Base-by-base conservation (phyloP, 768 basidiomycete genomes). In the Brasilioporus rufonigricans region DNA sequence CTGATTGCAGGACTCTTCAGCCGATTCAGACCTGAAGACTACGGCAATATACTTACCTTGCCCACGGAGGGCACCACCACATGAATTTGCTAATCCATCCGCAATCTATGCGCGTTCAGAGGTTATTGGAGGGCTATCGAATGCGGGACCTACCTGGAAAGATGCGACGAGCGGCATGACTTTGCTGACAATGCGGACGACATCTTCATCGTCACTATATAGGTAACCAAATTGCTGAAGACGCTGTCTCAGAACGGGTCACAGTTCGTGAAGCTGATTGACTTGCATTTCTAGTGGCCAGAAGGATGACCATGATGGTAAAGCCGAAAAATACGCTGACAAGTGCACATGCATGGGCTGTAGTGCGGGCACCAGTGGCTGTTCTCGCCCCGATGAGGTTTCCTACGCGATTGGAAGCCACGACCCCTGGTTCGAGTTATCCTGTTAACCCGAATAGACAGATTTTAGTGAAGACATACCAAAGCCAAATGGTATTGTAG, bases 401-500 rank as follows among this genome's bases (percentile, higher is more conserved):
- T 26, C 89, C 89, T 7, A 91, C 79, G 16, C 85, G 81, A 13
- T 84, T 81, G 18, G 87, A 88, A 4, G 87, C 83, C 33, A 87
- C 85, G 24, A 91, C 82, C 11, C 87, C 76, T 80, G 55, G 5
- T 55, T 43, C n/a, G 38, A 4, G 44, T 57, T 7, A 24, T 35
- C 24, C 45, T 21, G 11, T 43, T 4, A 14, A 41, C 10, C 3
- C 26, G 24, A 18, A 12, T 27, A 23, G 44, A 5, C 13, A 2
- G 12, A 7, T 23, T 11, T 5, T 5, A 19, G n/a, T 8, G 36
- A 44, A 40, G 19, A 58, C 61, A 10, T 48, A 77, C 78, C 86
- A 41, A 89, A 84, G 9, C 87, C 87, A 59, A 89, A 89, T 0
- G 89, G 89, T 44, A 90, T 79, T 0, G 86, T 89, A 52, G 86